Evolutionary conservation across 2,329 filamentous ascomycete genomes (phyloP), one percentile per base, ranked within the genome.

Genomic region (Pseudogymnoascus pannorum): DNA sequence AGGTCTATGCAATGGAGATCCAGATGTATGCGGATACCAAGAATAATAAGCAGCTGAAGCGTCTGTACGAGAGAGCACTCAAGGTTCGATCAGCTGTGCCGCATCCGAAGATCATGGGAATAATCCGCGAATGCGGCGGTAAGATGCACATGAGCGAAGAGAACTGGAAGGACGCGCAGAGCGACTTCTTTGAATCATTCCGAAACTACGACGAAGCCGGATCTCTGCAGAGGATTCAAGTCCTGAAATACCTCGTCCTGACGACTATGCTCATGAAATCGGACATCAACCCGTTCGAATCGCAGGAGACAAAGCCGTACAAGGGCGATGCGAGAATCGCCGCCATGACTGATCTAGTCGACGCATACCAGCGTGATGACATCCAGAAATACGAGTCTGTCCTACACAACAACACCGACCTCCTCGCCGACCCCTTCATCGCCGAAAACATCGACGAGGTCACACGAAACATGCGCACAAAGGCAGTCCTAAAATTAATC

Each of bases 121-220:
- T 99, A 73, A 99, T 99, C 72, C 88, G 93, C 60, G 94, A 99
- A 77, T 99, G 94, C 73, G 94, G 94, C 70, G 94, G 94, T 69
- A 99, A 99, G 80, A 99, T 99, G 94, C 92, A 97, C 78, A 97
- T 99, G 94, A 94, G 90, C 74, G 94, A 99, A 80, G 94, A 97
- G 78, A 97, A 97, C 74, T 99, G 94, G 94, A 91, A 94, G 73
- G 91, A 92, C 71, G 94, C 94, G 1, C 92, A 97, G 76, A 93
- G 87, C 69, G 94, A 97, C 78, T 99, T 99, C 75, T 97, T 97
- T 75, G 94, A 99, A 74, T 96, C 93, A 1, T 99, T 99, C 79
- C 89, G 92, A 62, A 97, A 97, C 77, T 99, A 97, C 77, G 94
- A 99, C 73, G 94, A 99, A 78, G 94, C 94, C 40, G 94, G 94